These are phyloP conservation scores for Plasmodium gonderi DNA, from an alignment of 169 alveolate species.

Conservation along the genomic window DNA sequence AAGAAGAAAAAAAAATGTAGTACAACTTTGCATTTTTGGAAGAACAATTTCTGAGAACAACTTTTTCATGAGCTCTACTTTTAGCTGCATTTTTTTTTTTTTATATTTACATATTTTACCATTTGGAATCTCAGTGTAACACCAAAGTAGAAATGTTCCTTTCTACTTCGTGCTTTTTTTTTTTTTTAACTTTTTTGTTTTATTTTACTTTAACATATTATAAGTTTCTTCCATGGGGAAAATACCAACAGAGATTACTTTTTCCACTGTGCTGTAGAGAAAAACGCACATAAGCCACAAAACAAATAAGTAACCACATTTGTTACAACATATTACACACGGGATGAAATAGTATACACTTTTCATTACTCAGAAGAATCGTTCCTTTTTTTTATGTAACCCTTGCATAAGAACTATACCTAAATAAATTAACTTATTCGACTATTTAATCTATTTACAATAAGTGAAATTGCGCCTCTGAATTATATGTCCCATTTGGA, in stretches of 20 bases:
- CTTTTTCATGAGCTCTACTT: background rate
- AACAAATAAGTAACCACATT: background rate
- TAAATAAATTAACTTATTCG: too few relatives aligned
- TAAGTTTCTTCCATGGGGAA: background rate
- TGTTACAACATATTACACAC: background rate
- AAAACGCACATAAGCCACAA: background rate
- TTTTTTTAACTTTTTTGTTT: background rate
- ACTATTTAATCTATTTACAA: too few relatives aligned
- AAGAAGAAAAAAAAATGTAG: background rate
- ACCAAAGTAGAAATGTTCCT: constrained; percentile 1
- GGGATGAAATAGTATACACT: background rate
- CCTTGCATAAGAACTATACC: too few relatives aligned
- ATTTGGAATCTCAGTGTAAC: background rate
- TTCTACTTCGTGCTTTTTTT: background rate
- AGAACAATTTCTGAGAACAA: background rate
- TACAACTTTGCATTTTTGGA: background rate
- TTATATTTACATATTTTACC: background rate
- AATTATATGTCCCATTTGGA: background rate
- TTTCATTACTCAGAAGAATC: background rate
- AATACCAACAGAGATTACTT: background rate
- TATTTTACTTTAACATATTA: background rate
- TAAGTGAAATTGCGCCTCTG: background rate
- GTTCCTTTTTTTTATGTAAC: background rate
- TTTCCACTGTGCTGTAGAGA: background rate
- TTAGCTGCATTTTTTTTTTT: background rate